phyloP scores from a whole-genome alignment of 2,329 filamentous ascomycete species.

The Penicillium crustosum region DNA sequence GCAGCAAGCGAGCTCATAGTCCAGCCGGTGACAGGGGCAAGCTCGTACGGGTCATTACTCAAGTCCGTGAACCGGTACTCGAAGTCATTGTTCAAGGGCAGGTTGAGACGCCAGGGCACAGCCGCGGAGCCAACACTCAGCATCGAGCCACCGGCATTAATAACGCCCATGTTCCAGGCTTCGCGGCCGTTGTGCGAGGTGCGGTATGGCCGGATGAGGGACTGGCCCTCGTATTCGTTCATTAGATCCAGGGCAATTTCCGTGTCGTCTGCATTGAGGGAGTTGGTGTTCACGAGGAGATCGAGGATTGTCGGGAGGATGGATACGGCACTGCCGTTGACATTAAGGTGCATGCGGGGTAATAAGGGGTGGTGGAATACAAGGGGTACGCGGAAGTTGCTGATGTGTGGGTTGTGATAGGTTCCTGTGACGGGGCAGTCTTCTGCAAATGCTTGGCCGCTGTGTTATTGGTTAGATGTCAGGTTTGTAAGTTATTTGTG shows the following conservation, averaged over 20 bases:
- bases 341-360: conserved; percentile 34
- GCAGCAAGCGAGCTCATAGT: conserved; percentile 27
- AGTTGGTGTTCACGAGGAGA: conserved; percentile 44
- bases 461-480: conserved; percentile 1
- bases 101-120: conserved; percentile 67
- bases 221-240: conserved; percentile 49
- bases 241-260: conserved; percentile 40
- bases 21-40: conserved; percentile 32
- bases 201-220: conserved; percentile 44
- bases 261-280: conserved; percentile 36
- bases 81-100: conserved; percentile 75
- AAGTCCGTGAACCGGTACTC: conserved; percentile 36
- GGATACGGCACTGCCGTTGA: conserved; percentile 22
- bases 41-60: conserved; percentile 35
- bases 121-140: conserved; percentile 68
- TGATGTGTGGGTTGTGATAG: conserved; percentile 25
- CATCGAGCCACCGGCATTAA: conserved; percentile 47
- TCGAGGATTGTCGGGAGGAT: conserved; percentile 48
- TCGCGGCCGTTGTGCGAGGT: conserved; percentile 36
- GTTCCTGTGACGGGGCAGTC: conserved; percentile 27
- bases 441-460: conserved; percentile 23
- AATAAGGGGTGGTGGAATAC: conserved; percentile 26
- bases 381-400: conserved; percentile 23
- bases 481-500: background rate
- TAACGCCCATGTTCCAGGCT: conserved; percentile 34